These are phyloP conservation scores for Hippophae rhamnoides DNA, from an alignment of 306 rosid species.

Conservation along the genomic window DNA sequence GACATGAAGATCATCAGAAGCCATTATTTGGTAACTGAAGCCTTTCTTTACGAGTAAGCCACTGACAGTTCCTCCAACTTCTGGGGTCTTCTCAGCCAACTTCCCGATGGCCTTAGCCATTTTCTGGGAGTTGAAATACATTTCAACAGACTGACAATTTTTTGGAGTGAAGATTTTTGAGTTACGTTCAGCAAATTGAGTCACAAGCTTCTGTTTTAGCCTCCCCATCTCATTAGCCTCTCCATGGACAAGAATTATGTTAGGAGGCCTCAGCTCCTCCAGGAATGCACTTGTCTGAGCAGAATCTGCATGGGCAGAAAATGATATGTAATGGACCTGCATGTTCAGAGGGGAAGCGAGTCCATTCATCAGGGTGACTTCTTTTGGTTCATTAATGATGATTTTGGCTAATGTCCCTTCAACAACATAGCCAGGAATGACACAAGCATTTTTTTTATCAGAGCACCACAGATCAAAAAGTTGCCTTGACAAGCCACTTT, in stretches of 20 bases:
- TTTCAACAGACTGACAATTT: slow-evolving; percentile 87
- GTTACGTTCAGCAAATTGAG: slow-evolving; percentile 74
- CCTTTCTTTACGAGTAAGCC: slow-evolving; percentile 90
- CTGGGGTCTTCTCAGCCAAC: slow-evolving; percentile 71
- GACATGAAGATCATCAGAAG: slow-evolving; percentile 83
- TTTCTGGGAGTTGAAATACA: slow-evolving; percentile 88
- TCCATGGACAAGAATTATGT: slow-evolving; percentile 92
- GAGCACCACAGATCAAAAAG: slow-evolving; percentile 93
- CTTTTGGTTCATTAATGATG: slow-evolving; percentile 85
- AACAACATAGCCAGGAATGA: slow-evolving; percentile 78
- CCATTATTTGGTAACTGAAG: slow-evolving; percentile 90
- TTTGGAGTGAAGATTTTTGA: slow-evolving; percentile 79
- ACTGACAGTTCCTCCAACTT: slow-evolving; percentile 55
- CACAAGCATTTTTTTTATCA: slow-evolving; percentile 74
- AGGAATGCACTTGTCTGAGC: slow-evolving; percentile 87
- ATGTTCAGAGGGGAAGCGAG: slow-evolving; percentile 80
- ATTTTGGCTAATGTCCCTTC: slow-evolving; percentile 94
- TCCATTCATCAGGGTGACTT: slow-evolving; percentile 86
- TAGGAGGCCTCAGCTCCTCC: slow-evolving; percentile 87
- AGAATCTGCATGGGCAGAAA: slow-evolving; percentile 95
- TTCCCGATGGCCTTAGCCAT: slow-evolving; percentile 89
- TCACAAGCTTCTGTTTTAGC: slow-evolving; percentile 80
- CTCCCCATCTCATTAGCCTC: slow-evolving; percentile 96
- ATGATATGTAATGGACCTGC: slow-evolving; percentile 90
- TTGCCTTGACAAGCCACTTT: slow-evolving; percentile 84